Evolutionary conservation across 139 green algal species (phyloP).

Genomic region (Haematococcus lacustris): DNA sequence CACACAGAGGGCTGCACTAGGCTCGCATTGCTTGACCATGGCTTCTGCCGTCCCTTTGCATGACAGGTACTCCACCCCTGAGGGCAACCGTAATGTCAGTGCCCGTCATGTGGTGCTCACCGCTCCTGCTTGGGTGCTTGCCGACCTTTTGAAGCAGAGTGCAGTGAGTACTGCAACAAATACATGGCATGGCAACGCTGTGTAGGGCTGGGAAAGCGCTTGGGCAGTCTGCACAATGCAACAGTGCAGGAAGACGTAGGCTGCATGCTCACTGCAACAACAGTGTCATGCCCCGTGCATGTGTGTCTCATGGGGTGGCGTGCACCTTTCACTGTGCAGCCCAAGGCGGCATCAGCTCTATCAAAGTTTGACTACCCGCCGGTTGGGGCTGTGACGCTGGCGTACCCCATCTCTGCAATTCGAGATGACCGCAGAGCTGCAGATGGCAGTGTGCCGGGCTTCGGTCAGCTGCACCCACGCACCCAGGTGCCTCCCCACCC

Average conservation of each 20-base stretch:
- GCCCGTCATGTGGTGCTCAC: conserved; percentile 75
- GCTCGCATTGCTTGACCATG: background rate
- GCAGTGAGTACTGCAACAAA: conserved; percentile 26
- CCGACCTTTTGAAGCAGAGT: conserved; percentile 58
- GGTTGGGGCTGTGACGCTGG: conserved; percentile 88
- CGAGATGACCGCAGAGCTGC: conserved; percentile 63
- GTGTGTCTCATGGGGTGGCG: no score
- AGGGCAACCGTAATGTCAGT: conserved; percentile 43
- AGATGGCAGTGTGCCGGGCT: conserved; percentile 69
- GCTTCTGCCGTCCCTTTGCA: background rate
- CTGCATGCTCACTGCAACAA: background rate
- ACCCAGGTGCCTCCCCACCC: no score
- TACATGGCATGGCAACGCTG: background rate
- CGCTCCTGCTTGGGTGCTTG: conserved; percentile 80
- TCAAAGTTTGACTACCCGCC: conserved; percentile 91
- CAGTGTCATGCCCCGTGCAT: background rate
- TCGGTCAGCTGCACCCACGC: conserved; percentile 96
- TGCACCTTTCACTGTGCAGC: conserved; percentile 17
- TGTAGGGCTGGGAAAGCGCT: background rate
- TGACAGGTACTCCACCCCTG: conserved; percentile 84
- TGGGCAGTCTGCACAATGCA: background rate
- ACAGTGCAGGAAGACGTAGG: background rate
- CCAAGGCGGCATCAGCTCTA: conserved; percentile 56
- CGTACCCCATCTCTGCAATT: conserved; percentile 70
- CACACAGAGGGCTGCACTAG: background rate